Base-by-base conservation (phyloP, 352 stramenopile genomes). In the Blastocystis sp. region DNA sequence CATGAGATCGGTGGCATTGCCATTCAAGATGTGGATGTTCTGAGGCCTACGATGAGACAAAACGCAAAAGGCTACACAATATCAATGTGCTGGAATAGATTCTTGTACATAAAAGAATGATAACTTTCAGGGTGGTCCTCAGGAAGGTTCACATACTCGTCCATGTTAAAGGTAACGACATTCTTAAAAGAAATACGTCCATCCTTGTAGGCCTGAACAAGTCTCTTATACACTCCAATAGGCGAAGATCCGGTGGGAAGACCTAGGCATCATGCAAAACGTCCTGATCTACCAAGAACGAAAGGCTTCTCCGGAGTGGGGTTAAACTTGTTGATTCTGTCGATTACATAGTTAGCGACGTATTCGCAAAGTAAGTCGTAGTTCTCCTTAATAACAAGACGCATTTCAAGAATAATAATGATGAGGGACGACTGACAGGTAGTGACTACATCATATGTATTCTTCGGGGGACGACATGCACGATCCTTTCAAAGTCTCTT, bases 151-250 rank as follows among this genome's bases (percentile, higher is more conserved):
- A 95, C 93, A 90, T 96, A 96, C 73, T 96, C 94, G 91, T 96
- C 94, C 94, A 96, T 96, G 90, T 96, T 96, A 91, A 96, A 96
- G 26, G 94, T 96, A 78, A 96, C 93, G 11, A 96, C 94, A 79
- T 96, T 91, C 89, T 95, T 90, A 78, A 96, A 96, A 90, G 92
- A 94, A 34, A 94, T 63, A 30, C 91, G 54, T 37, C 90, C 91
- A 26, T 90, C 82, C 90, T 93, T 91, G 91, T 93, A 79, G 78
- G 95, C 93, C 88, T 94, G 91, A 59, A 96, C 94, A 30, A 96
- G 92, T 90, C 93, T 90, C 70, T 91, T 91, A 92, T 96, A 96
- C 47, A 93, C 94, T 56, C 92, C 87, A 79, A 96, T 89, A 66
- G 94, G 94, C n/a, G 94, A 95, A 91, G 92, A 95, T 69, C 94